Base-by-base conservation (phyloP, 306 rosid genomes). In the Abrus pulchellus region DNA sequence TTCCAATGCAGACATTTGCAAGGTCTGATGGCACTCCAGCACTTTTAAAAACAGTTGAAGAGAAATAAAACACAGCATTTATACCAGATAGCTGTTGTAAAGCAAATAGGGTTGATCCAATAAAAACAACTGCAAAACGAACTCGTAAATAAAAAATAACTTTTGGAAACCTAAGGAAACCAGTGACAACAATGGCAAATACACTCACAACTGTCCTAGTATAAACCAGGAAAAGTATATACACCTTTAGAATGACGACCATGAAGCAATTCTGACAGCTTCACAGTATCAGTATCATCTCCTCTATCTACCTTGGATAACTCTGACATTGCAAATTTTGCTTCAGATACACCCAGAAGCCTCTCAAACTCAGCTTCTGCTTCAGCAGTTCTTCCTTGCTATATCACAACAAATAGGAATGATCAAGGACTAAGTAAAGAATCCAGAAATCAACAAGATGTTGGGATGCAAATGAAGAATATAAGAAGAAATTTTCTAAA, bases 51-150 rank as follows among this genome's bases (percentile, higher is more conserved):
- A 95, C 94, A 87, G 97, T 89, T 62, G 99, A 90, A 88, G 99
- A 95, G 98, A 95, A 95, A 85, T 95, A 95, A 86, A 95, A 95
- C 43, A 95, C 89, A 65, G 98, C 99, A 56, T 95, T 95, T 90
- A 95, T 93, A 89, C 99, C 99, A 88, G 99, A 95, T 78, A 95
- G 97, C 94, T 95, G 99, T 95, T 93, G 99, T 90, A 95, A 91
- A 93, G 98, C 99, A 95, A 88, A 95, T 40, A 95, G 94, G 90
- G 97, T 89, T 87, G 99, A 95, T 76, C 99, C 99, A 91, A 95
- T 95, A 91, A 93, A 90, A 91, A 95, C 96, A 87, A 95, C 99
- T 95, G 99, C 98, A 93, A 95, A 95, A 95, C 76, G 79, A 90
- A 88, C 77, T 72, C 69, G 80, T 95, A 83, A 95, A 91, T 89